phyloP scores from a whole-genome alignment of 2,329 filamentous ascomycete genomes.

The Ploettnerulaceae sp. region DNA sequence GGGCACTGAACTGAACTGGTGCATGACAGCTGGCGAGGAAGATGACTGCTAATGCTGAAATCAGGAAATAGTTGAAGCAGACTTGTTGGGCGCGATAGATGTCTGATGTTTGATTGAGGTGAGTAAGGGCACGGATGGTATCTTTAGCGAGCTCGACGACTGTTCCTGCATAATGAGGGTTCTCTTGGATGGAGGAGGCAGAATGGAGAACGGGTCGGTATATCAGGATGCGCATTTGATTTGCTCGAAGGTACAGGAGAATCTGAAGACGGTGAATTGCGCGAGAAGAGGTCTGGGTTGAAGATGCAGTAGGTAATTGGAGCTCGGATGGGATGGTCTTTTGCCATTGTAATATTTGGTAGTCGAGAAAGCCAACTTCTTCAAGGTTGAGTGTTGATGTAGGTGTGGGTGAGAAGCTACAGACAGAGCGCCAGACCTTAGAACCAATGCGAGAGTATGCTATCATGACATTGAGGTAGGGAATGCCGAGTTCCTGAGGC shows the following conservation, averaged over 20 bases:
- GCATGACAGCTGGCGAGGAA: constrained; percentile 74
- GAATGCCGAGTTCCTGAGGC: constrained; percentile 34
- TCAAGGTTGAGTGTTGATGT: constrained; percentile 44
- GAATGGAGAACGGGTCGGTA: constrained; percentile 85
- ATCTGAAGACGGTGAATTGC: constrained; percentile 67
- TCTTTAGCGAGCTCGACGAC: constrained; percentile 73
- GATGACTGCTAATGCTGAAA: constrained; percentile 68
- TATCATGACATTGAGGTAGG: constrained; percentile 80
- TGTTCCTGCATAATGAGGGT: constrained; percentile 67
- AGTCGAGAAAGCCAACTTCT: constrained; percentile 76
- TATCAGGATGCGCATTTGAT: constrained; percentile 85
- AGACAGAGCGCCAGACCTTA: constrained; percentile 78
- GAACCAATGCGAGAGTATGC: constrained; percentile 77
- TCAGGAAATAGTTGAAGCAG: constrained; percentile 77
- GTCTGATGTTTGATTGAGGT: constrained; percentile 66
- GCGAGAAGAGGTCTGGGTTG: constrained; percentile 36
- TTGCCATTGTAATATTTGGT: constrained; percentile 84
- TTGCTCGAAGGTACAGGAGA: constrained; percentile 78
- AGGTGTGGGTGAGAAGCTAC: constrained; percentile 21
- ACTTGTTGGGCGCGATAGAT: constrained; percentile 68
- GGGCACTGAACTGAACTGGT: constrained; percentile 62
- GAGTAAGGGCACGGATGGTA: constrained; percentile 65
- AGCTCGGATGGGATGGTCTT: constrained; percentile 62
- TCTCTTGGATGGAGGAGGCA: constrained; percentile 73
- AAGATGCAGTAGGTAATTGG: constrained; percentile 47